phyloP scores from a whole-genome alignment of 257 asterid genomes.

The Capsicum pubescens region DNA sequence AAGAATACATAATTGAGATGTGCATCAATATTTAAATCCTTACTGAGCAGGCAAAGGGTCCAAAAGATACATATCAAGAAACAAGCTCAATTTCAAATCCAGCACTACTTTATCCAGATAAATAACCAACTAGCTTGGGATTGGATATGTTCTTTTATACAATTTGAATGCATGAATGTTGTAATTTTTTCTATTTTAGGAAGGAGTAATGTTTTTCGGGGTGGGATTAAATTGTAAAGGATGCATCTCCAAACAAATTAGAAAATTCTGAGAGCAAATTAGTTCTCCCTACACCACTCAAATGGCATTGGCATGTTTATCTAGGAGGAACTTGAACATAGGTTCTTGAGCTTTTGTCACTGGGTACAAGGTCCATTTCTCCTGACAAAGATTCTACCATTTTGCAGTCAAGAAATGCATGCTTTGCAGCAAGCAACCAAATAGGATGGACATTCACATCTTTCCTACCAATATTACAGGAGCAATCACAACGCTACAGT shows the following conservation, averaged over 20 bases:
- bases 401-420: neutral
- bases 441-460: conserved; percentile 2
- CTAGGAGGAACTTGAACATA: neutral
- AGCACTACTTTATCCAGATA: neutral
- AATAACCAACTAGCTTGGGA: neutral
- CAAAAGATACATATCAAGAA: neutral
- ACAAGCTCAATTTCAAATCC: neutral
- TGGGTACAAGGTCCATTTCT: neutral
- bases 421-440: conserved; percentile 5
- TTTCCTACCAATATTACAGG: conserved; percentile 10
- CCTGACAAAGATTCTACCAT: neutral
- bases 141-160: neutral
- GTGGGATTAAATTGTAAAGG: neutral
- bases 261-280: neutral
- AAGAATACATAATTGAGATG: neutral
- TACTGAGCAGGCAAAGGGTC: neutral
- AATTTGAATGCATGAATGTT: neutral
- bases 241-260: neutral
- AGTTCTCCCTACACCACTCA: neutral
- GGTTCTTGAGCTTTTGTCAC: neutral
- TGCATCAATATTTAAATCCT: neutral
- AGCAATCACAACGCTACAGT: neutral
- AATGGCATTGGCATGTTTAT: neutral
- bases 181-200: neutral
- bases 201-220: neutral